Evolutionary conservation across 208 protist species (phyloP), one percentile per base, ranked within the genome.

Genomic region (Trypanosoma lewisi): DNA sequence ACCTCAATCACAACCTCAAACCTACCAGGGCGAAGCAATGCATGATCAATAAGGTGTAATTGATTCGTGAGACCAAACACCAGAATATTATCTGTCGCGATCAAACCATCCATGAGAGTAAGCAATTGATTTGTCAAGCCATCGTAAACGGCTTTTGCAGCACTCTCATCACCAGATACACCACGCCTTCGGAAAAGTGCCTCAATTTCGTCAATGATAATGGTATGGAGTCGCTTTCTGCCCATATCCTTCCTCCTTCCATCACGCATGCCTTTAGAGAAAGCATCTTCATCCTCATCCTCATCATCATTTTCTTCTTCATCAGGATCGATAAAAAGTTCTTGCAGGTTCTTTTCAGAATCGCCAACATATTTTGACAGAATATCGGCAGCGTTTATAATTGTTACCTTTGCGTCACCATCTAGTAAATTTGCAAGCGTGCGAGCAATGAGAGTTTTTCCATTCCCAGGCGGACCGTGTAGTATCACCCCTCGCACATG

Each of bases 181-280:
- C 97, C 97, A 54, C 98, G 79, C 45, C 88, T 69, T 36, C 96
- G 94, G 66, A 98, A 99, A 64, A 99, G 98, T 14, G 98, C 96
- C 69, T 99, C 99, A 63, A 99, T 94, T 82, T 99, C 99, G 84
- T 99, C 99, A 61, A 99, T 98, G 51, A 99, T 99, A 49, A 99
- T 98, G 17, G 99, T 91, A 69, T 99, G 98, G 16, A 99, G 77
- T 27, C 89, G 75, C 33, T 60, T 78, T 27, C n/a, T n/a, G n/a
- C 86, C 81, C n/a, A 94, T 91, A 31, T 63, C 67, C 34, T 34
- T 48, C 11, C 60, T 63, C 0, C 30, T 34, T 52, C 45, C 63
- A n/a, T 58, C 23, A 12, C 21, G 6, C 16, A 19, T 54, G n/a
- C n/a, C n/a, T n/a, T n/a, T n/a, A n/a, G n/a, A n/a, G n/a, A n/a